These are phyloP conservation scores for Periconia macrospinosa DNA, from an alignment of 2,329 filamentous ascomycete genomes.

Conservation along the genomic window DNA sequence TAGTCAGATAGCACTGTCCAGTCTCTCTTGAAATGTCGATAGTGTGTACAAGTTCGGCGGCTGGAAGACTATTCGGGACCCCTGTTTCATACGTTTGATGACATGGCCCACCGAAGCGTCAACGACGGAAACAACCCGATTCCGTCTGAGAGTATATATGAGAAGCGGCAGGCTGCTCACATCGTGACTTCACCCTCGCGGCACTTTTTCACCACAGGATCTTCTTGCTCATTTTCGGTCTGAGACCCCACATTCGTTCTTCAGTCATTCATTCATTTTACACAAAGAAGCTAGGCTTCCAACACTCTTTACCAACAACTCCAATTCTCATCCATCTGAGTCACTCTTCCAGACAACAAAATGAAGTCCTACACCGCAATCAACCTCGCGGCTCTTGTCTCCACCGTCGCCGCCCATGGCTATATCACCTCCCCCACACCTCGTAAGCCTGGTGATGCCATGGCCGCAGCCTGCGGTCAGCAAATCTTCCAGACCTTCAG, in stretches of 20 bases:
- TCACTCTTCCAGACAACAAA: conserved; percentile 25
- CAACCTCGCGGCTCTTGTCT: conserved; percentile 47
- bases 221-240: conserved; percentile 33
- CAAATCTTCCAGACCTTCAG: conserved; percentile 58
- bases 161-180: conserved; percentile 7
- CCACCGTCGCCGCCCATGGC: conserved; percentile 57
- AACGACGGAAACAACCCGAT: conserved; percentile 12
- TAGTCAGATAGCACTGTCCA: neutral
- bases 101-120: conserved; percentile 27
- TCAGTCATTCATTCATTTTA: conserved; percentile 20
- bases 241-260: conserved; percentile 45
- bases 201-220: conserved; percentile 18
- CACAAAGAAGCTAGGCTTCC: conserved; percentile 36
- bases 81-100: conserved; percentile 42
- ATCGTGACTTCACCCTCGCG: conserved; percentile 4
- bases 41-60: conserved; percentile 19
- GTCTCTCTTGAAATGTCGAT: neutral
- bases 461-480: conserved; percentile 56
- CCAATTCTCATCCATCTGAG: conserved; percentile 7
- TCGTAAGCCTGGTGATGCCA: conserved; percentile 55
- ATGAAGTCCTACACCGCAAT: conserved; percentile 50
- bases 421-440: conserved; percentile 53
- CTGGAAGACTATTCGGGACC: conserved; percentile 15
- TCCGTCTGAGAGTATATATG: conserved; percentile 16
- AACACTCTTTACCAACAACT: conserved; percentile 16